phyloP scores from a whole-genome alignment of 73 alveolate genomes.

The Diophrys sp. region DNA sequence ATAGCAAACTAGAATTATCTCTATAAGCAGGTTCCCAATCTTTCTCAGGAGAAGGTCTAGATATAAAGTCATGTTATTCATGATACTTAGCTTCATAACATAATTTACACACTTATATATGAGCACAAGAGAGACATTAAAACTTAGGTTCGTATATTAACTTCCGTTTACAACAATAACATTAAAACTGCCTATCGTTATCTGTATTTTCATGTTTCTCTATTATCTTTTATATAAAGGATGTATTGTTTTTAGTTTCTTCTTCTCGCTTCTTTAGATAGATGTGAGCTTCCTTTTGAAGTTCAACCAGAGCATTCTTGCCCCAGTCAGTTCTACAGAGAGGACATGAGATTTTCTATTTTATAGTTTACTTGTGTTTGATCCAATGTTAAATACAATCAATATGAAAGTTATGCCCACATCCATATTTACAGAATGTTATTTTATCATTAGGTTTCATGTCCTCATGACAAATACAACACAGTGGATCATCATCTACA shows the following conservation, averaged over 20 bases:
- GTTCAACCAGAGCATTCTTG: conserved; percentile 48
- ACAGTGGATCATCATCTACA: conserved; percentile 34
- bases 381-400: conserved; percentile 54
- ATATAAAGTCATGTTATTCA: conserved; percentile 11
- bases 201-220: neutral
- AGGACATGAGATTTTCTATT: conserved; percentile 48
- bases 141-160: conserved; percentile 36
- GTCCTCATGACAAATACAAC: conserved; percentile 57
- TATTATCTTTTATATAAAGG: neutral
- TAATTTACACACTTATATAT: conserved; percentile 14
- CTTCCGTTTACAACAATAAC: conserved; percentile 49
- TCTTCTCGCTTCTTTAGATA: conserved; percentile 17
- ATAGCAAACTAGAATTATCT: neutral
- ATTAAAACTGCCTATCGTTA: conserved; percentile 39
- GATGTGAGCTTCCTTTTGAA: conserved; percentile 31
- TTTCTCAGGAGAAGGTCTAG: conserved; percentile 32
- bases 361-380: conserved; percentile 30
- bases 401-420: conserved; percentile 57
- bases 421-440: conserved; percentile 53
- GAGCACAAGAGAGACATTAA: conserved; percentile 38
- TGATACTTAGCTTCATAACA: conserved; percentile 14
- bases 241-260: neutral
- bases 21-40: conserved; percentile 28
- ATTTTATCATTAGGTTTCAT: conserved; percentile 33
- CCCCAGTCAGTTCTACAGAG: conserved; percentile 63